Base-by-base conservation (phyloP, 331 rosid genomes). In the Pyracantha coccinea region DNA sequence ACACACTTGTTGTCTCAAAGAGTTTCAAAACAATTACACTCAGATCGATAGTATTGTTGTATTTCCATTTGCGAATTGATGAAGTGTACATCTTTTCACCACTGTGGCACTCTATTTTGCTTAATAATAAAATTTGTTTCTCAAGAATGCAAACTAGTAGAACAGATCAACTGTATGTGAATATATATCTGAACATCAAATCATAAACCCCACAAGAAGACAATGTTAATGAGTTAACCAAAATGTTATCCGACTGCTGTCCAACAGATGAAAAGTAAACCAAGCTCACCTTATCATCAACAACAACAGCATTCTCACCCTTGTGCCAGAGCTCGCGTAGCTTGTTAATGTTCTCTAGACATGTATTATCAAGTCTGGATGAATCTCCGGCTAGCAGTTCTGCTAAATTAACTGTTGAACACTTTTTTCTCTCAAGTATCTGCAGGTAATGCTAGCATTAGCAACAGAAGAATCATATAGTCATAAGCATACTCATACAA, bases 281-380 rank as follows among this genome's bases (percentile, higher is more conserved):
- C 58, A 70, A 62, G 47, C 85, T 80, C 53, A 89, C 93, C 78
- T 87, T 87, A 72, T 85, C 87, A 80, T 88, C 90, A 61, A 88
- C 69, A 35, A 88, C 80, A 77, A 87, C 77, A 72, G 93, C 90
- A 80, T 84, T 87, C 80, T 52, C 84, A 67, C 80, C 72, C 74
- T 68, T 80, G 53, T 69, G 83, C 92, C 89, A 85, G 73, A 77
- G 78, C 62, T 88, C 75, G 4, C 79, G 78, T 28, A 88, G 82
- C 83, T 82, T 91, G 79, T 81, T 85, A 45, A 88, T 77, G 21
- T 82, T 80, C 65, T 82, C 86, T 70, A 79, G 78, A 81, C 71
- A 66, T 75, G 55, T 68, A 78, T 45, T 66, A 73, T 70, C 73
- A 27, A 77, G 64, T 44, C 74, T 85, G 47, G 81, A 69, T 60